Base-by-base conservation (phyloP, 345 rosid species). In the Leavenworthia alabamica region DNA sequence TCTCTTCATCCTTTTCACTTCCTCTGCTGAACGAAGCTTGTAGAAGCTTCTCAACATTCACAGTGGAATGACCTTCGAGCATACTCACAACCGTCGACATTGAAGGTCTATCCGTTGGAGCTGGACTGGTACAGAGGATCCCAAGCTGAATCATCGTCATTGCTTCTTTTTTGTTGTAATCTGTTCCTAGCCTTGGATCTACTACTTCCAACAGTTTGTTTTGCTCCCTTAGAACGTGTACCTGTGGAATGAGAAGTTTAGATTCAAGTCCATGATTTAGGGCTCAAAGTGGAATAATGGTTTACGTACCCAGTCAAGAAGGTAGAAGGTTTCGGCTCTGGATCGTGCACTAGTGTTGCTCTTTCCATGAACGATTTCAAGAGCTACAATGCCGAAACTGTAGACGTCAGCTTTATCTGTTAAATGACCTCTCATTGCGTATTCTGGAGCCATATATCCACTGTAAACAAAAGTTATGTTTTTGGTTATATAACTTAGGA, bases 71-170 rank as follows among this genome's bases (percentile, higher is more conserved):
- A 15, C 84, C 86, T 79, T 83, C 84, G 4, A 81, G 81, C 76
- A 79, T 78, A 63, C 81, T 79, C 29, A 83, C 83, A 1, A 83
- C 86, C 14, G 79, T 61, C 23, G 89, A 78, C 84, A 83, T 79
- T 0, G 81, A 11, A 8, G 89, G 89, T 60, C 89, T 76, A 6
- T 48, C 63, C 1, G 71, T 17, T 0, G 82, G 68, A 59, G 66
- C 66, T 15, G 8, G 71, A 74, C 75, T 67, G 3, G 86, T 58
- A 56, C 89, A 79, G 8, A 73, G 49, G 1, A 83, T 68, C 11
- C 82, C 83, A 14, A 80, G 77, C 47, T 74, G 50, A 60, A 81
- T 78, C 78, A 80, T 75, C 32, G 26, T 43, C 74, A 68, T 64
- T 27, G 77, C 79, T 58, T 83, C 76, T 60, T 61, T 63, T 60